Conservation (phyloP, 2,329 filamentous ascomycete genomes). For the Rhinocladiella similis region DNA sequence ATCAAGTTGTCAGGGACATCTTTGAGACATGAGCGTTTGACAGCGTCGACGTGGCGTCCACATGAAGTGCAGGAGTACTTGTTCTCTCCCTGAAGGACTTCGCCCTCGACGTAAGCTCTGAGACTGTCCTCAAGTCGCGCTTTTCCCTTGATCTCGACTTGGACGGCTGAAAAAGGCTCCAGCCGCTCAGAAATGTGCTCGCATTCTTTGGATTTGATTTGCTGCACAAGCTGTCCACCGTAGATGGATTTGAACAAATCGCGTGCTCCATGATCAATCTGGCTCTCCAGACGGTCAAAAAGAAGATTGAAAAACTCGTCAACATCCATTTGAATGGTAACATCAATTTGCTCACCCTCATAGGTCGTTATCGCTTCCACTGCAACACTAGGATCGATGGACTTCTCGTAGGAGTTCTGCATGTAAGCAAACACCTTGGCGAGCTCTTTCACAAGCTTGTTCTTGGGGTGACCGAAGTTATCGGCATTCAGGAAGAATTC, state of each 20-base stretch:
- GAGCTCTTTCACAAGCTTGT: constrained; percentile 72
- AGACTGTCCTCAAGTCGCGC: constrained; percentile 79
- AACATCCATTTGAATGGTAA: constrained; percentile 93
- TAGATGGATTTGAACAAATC: constrained; percentile 78
- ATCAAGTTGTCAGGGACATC: constrained; percentile 92
- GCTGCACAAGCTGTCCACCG: constrained; percentile 86
- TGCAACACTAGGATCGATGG: constrained; percentile 70
- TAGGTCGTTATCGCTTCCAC: constrained; percentile 78
- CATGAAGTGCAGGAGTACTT: constrained; percentile 97
- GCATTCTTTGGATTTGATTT: constrained; percentile 94
- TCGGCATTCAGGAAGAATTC: constrained; percentile 70
- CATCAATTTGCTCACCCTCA: constrained; percentile 79
- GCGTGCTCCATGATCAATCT: constrained; percentile 71
- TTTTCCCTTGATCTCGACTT: constrained; percentile 96
- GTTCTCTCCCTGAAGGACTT: constrained; percentile 96
- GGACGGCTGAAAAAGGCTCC: constrained; percentile 90
- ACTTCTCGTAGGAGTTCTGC: constrained; percentile 77
- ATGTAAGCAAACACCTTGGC: constrained; percentile 81
- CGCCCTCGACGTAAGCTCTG: constrained; percentile 91
- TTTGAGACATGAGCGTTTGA: constrained; percentile 89
- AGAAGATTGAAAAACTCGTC: constrained; percentile 96
- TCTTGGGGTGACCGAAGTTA: constrained; percentile 58
- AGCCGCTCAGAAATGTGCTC: constrained; percentile 86
- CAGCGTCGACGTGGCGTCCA: constrained; percentile 84
- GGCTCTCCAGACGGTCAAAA: constrained; percentile 86